Evolutionary conservation across 192 early-diverging fungal species (phyloP).

Genomic region (Fimicolochytrium jonesii): DNA sequence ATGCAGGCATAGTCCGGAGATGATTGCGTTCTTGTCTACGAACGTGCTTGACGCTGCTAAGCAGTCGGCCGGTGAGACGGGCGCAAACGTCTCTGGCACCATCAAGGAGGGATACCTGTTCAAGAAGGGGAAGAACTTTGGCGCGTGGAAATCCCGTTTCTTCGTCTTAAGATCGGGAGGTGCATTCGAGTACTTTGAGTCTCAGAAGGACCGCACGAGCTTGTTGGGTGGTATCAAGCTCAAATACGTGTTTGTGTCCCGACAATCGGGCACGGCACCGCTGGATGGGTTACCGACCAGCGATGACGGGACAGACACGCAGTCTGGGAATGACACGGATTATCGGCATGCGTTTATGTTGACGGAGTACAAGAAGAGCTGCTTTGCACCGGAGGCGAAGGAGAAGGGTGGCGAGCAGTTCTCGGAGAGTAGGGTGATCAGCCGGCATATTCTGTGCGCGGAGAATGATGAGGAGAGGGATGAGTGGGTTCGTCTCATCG

Average conservation of each 20-base stretch:
- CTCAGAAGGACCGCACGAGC: conserved; percentile 64
- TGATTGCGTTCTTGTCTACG: conserved; percentile 70
- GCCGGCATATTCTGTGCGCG: conserved; percentile 79
- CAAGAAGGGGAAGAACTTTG: conserved; percentile 95
- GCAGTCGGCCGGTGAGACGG: not conserved
- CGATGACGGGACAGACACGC: conserved; percentile 6
- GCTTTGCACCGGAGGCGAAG: conserved; percentile 12
- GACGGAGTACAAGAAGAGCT: conserved; percentile 62
- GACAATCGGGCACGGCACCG: conserved; percentile 18
- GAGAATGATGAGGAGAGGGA: conserved; percentile 86
- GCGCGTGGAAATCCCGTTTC: conserved; percentile 92
- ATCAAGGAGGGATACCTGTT: conserved; percentile 84
- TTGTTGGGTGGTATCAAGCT: conserved; percentile 70
- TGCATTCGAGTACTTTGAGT: conserved; percentile 79
- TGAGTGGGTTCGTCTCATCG: conserved; percentile 79
- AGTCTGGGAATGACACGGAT: conserved; percentile 49
- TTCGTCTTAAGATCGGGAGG: conserved; percentile 47
- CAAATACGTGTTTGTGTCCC: conserved; percentile 68
- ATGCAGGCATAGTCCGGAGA: conserved; percentile 43
- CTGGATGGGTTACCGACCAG: conserved; percentile 16
- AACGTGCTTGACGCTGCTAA: conserved; percentile 38
- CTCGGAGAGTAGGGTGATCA: conserved; percentile 54
- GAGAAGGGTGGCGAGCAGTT: conserved; percentile 20
- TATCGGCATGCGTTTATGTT: conserved; percentile 85
- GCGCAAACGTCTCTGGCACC: not conserved